Evolutionary conservation across 2,329 filamentous ascomycete species (phyloP), one percentile per base, ranked within the genome.

Genomic region (Fusarium nematophilum): DNA sequence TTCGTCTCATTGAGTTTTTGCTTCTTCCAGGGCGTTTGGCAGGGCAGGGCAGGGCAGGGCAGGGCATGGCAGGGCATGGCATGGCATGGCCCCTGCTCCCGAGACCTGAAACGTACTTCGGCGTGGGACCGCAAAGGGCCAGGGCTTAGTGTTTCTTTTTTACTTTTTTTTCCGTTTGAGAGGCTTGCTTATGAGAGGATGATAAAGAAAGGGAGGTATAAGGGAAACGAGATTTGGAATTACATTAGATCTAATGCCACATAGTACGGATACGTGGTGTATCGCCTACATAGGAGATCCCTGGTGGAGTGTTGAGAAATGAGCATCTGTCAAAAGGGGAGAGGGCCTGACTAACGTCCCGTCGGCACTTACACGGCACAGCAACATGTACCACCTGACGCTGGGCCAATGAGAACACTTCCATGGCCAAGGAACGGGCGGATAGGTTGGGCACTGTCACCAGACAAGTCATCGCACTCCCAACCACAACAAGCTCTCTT

Each of bases 61-160:
- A n/a, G n/a, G n/a, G n/a, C n/a, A n/a, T n/a, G 56, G 25, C 29
- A 49, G 33, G 38, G 45, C 33, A 57, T 53, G 48, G 40, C 46
- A 62, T 30, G 53, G 14, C 31, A 17, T 49, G 52, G 40, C 43
- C 51, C 52, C 53, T 53, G 62, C 62, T 68, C 52, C 65, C 65
- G 65, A 68, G 43, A 68, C 65, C 65, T 68, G 65, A 68, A 67
- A 68, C 65, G 65, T n/a, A n/a, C 50, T 45, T 62, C 65, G 64
- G 63, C 57, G 65, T 61, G 56, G 59, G 60, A 44, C 46, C 47
- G 33, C 52, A 38, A 63, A n/a, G n/a, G n/a, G 40, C 56, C 42
- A 49, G 56, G 57, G 60, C 43, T 54, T 60, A 64, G 59, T 44
- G 59, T 56, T 51, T 44, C 42, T 59, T 36, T 43, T 63, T 63